Conservation (phyloP, 108 stramenopile species). For the Cyclotella baltica region DNA sequence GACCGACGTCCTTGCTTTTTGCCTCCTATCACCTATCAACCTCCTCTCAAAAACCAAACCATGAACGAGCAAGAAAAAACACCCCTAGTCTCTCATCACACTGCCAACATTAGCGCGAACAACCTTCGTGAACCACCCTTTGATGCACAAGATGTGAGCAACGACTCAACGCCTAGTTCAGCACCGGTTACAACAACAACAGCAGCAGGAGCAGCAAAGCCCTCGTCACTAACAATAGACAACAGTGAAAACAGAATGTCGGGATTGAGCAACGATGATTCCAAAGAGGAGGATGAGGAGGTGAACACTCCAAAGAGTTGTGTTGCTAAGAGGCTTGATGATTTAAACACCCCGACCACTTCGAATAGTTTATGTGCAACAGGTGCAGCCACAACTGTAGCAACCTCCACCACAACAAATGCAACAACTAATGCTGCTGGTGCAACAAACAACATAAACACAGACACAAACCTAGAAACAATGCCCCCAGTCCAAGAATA, state of each 20-base stretch:
- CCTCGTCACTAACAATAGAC: background rate
- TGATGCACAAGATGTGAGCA: background rate
- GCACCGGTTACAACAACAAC: background rate
- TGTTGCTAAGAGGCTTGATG: background rate
- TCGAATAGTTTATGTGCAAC: background rate
- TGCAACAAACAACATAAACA: background rate
- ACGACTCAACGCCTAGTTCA: background rate
- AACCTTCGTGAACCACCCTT: background rate
- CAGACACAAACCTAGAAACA: background rate
- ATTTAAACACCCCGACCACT: background rate
- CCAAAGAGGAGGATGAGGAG: background rate
- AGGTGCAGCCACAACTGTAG: background rate
- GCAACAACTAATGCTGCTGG: background rate
- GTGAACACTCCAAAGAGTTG: background rate
- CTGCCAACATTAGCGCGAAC: background rate
- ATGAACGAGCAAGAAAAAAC: conserved; percentile 14
- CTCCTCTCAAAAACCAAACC: too few species aligned
- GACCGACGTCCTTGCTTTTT: too few species aligned
- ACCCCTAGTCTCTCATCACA: conserved; percentile 3
- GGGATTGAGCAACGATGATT: background rate
- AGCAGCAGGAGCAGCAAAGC: background rate
- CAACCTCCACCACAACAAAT: conserved; percentile 7
- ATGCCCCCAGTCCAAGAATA: conserved; percentile 18
- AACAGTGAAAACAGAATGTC: conserved; percentile 6
- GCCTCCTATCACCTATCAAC: too few species aligned